A percentile compares a stretch with the other conserved stretches of the same genome.
Conservation (phyloP, 352 stramenopile species). For the Phytophthora sp. region DNA sequence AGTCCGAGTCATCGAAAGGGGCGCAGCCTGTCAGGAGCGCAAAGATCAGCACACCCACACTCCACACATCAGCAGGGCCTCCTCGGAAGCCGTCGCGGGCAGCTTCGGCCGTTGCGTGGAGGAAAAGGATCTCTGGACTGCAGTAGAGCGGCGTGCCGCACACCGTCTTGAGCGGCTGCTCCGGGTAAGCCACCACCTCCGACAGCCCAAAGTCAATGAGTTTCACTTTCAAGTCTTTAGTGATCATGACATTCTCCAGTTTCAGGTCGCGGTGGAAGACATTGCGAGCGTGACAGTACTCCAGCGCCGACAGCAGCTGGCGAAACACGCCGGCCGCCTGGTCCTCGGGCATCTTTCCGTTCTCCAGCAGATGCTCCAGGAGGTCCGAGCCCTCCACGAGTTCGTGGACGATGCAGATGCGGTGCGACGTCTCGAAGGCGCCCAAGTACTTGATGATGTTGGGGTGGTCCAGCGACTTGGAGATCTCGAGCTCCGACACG, state of each 20-base stretch:
- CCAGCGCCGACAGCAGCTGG: conserved; percentile 93
- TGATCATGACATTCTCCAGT: conserved; percentile 96
- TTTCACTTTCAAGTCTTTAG: conserved; percentile 92
- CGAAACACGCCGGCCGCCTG: conserved; percentile 58
- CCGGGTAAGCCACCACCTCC: conserved; percentile 75
- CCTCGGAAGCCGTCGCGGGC: conserved; percentile 55
- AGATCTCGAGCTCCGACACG: conserved; percentile 85
- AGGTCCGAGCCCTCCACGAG: conserved; percentile 77
- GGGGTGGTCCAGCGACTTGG: conserved; percentile 67
- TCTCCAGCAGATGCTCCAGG: conserved; percentile 70
- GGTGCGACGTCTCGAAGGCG: conserved; percentile 81
- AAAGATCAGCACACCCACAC: conserved; percentile 81
- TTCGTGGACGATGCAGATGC: conserved; percentile 82
- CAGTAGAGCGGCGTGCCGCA: conserved; percentile 86
- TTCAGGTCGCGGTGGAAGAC: conserved; percentile 96
- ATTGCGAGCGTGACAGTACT: conserved; percentile 90
- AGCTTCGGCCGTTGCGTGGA: conserved; percentile 37
- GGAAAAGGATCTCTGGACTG: conserved; percentile 78
- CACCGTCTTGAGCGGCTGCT: conserved; percentile 72
- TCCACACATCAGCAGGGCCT: conserved; percentile 80
- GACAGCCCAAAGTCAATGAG: conserved; percentile 97
- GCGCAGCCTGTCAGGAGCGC: conserved; percentile 82
- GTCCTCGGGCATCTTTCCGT: conserved; percentile 77
- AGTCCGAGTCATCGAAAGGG: conserved; percentile 82
- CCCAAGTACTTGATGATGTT: conserved; percentile 84